Conservation (phyloP, 108 stramenopile species). For the Skeletonema grethae region DNA sequence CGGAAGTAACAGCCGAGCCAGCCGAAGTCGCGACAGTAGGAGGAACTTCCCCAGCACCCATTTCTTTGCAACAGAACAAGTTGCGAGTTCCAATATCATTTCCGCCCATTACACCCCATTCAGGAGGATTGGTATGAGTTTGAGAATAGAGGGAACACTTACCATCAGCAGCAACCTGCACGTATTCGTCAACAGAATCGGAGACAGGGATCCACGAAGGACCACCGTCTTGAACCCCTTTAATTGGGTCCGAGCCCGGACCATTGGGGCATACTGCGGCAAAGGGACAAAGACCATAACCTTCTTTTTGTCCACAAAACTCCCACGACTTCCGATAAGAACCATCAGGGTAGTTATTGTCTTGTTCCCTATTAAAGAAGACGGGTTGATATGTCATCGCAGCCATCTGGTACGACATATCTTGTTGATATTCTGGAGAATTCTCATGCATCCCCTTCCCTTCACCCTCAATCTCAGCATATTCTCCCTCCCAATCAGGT, state of each 20-base stretch:
- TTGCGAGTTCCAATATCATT: neutral
- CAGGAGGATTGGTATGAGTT: slow-evolving; percentile 12
- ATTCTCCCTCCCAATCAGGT: slow-evolving; percentile 11
- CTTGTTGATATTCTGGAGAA: neutral
- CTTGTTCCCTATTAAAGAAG: neutral
- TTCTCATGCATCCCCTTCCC: neutral
- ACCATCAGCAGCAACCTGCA: slow-evolving; percentile 13
- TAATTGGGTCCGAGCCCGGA: slow-evolving; percentile 7
- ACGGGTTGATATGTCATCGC: neutral
- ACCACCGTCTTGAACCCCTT: slow-evolving; percentile 4
- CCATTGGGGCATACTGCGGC: slow-evolving; percentile 22
- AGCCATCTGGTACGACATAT: neutral
- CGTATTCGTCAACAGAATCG: slow-evolving; percentile 22
- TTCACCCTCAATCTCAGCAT: neutral
- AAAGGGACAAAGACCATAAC: slow-evolving; percentile 24
- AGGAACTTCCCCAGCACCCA: neutral
- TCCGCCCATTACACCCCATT: slow-evolving; percentile 19
- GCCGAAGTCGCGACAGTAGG: neutral
- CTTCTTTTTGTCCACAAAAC: slow-evolving; percentile 18
- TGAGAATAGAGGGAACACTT: slow-evolving; percentile 8
- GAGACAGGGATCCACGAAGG: slow-evolving; percentile 11
- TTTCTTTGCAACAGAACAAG: neutral
- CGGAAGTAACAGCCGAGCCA: neutral
- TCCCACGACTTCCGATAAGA: slow-evolving; percentile 15
- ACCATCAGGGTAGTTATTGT: slow-evolving; percentile 11